These are phyloP conservation scores for Chaetomiaceae sp. DNA, from an alignment of 2,329 filamentous ascomycete genomes.

Conservation along the genomic window DNA sequence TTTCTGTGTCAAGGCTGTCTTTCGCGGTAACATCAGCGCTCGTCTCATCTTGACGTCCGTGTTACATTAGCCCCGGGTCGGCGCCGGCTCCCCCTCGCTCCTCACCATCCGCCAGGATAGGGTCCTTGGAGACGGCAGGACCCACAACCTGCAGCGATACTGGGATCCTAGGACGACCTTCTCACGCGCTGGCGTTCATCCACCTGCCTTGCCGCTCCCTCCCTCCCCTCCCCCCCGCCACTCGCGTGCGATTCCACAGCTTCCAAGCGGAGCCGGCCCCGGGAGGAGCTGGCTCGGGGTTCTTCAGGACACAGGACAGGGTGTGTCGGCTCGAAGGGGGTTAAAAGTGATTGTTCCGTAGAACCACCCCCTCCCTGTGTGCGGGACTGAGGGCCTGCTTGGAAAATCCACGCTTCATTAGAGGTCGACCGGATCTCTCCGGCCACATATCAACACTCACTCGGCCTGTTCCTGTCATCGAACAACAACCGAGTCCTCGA, in stretches of 20 bases:
- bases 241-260: constrained; percentile 1
- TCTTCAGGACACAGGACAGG: constrained; percentile 3
- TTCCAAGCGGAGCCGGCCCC: constrained; percentile 11
- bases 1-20: no score
- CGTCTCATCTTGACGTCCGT: constrained; percentile 7
- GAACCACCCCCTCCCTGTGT: constrained; percentile 10
- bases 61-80: constrained; percentile 12
- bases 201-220: background rate
- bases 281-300: constrained; percentile 1
- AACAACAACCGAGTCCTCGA: background rate
- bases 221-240: background rate
- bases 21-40: constrained; percentile 8
- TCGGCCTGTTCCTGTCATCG: background rate
- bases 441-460: background rate
- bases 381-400: constrained; percentile 3
- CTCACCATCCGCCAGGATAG: constrained; percentile 1
- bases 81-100: constrained; percentile 2
- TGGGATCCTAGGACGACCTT: no score
- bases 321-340: constrained; percentile 11
- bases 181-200: no score
- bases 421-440: constrained; percentile 6
- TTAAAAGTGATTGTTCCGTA: constrained; percentile 11
- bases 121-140: no score
- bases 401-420: constrained; percentile 5
- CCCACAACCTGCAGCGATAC: constrained; percentile 1